Conservation (phyloP, 371 early-diverging fungal genomes). For the Mucor piriformis region DNA sequence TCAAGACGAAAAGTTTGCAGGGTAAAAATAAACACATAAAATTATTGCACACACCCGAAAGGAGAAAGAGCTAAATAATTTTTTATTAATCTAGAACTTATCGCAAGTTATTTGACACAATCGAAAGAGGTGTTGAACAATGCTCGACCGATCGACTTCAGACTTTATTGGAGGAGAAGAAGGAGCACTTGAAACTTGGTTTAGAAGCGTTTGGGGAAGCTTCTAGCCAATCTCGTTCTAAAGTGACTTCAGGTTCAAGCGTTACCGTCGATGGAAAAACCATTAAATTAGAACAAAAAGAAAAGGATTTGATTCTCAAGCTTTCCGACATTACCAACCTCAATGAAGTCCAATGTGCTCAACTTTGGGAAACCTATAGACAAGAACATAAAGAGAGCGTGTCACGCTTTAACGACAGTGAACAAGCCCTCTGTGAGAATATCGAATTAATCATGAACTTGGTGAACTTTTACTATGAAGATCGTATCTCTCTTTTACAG, state of each 20-base stretch:
- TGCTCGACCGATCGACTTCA: conserved; percentile 50
- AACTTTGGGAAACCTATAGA: conserved; percentile 38
- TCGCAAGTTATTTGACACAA: conserved; percentile 46
- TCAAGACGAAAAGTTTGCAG: conserved; percentile 33
- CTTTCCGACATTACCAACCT: conserved; percentile 33
- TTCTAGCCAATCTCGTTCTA: conserved; percentile 37
- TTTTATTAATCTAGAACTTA: conserved; percentile 34
- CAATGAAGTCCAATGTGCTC: conserved; percentile 40
- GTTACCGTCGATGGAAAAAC: conserved; percentile 38
- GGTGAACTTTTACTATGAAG: conserved; percentile 37
- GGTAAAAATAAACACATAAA: conserved; percentile 17
- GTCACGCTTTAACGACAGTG: not conserved
- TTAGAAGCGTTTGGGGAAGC: conserved; percentile 38
- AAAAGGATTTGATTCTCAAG: conserved; percentile 38
- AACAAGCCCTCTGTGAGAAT: conserved; percentile 24
- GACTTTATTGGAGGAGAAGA: conserved; percentile 45
- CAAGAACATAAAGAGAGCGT: conserved; percentile 6
- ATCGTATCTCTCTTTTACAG: conserved; percentile 39
- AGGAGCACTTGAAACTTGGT: conserved; percentile 32
- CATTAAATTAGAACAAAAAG: conserved; percentile 34
- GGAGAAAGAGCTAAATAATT: not conserved
- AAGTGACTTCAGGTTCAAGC: conserved; percentile 27
- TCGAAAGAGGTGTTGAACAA: conserved; percentile 48
- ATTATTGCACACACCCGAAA: not conserved
- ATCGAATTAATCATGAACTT: conserved; percentile 21